Evolutionary conservation across 306 rosid genomes (phyloP), one percentile per base, ranked within the genome.

Genomic region (Vigna nakashimae): DNA sequence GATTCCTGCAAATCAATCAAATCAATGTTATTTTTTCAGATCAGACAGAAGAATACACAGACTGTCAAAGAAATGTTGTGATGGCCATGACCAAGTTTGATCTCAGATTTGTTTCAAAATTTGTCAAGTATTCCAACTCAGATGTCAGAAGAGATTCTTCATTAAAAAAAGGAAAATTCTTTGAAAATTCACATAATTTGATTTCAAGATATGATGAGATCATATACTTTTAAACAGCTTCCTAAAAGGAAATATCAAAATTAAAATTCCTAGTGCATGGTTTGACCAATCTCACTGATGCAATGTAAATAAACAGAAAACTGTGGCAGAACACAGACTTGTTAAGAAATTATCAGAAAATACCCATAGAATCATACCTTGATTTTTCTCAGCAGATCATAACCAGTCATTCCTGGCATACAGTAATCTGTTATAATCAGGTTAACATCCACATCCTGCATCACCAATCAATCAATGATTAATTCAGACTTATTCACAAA

Each of bases 381-480:
- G 74, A 93, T 89, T 85, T 89, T 90, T 84, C 87, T 85, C 42
- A 93, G 86, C 56, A 93, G 87, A 82, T 93, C 98, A 85, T 85
- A 89, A 75, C 98, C 98, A 17, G 96, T 90, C 92, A 93, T 93
- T 79, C 85, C 96, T 46, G 94, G 98, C 98, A 93, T 93, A 22
- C 89, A 89, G 71, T 93, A 93, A 84, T 93, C 98, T 42, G 94
- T 93, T 38, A 93, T 88, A 53, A 93, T 91, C 84, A 93, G 65
- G 73, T 88, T 89, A 9, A 91, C 92, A 48, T 88, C 89, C n/a
- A 81, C 80, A 59, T 82, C 88, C 86, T 87, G 84, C 78, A 69
- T 13, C 8, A 75, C 49, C 7, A 53, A 75, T 66, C 20, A 79
- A 74, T 67, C 32, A 64, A n/a, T 16, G 20, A 73, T 71, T n/a